phyloP scores from a whole-genome alignment of 805 yeast genomes.

The Candida rishiriensis region DNA sequence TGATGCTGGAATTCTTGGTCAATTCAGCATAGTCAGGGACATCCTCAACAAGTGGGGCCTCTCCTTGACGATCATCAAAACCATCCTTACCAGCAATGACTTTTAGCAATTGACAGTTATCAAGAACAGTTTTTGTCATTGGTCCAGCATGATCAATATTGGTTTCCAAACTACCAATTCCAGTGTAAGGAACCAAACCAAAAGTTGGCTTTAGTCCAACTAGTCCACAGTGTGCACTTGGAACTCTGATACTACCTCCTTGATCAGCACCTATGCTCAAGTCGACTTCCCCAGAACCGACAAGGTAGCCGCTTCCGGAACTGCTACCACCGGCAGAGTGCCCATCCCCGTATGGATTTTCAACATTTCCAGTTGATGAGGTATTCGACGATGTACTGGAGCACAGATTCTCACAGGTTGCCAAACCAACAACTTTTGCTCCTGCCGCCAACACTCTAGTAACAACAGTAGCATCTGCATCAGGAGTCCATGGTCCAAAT shows the following conservation, averaged over 20 bases:
- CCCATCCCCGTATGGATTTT: constrained; percentile 38
- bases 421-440: constrained; percentile 30
- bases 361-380: constrained; percentile 37
- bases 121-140: constrained; percentile 33
- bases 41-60: constrained; percentile 9
- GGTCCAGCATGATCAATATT: constrained; percentile 36
- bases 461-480: constrained; percentile 34
- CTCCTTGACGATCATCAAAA: constrained; percentile 28
- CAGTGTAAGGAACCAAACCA: constrained; percentile 38
- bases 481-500: constrained; percentile 30
- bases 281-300: constrained; percentile 43
- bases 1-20: constrained; percentile 16
- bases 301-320: constrained; percentile 41
- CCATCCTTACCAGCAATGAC: constrained; percentile 35
- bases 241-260: constrained; percentile 48
- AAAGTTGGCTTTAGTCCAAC: constrained; percentile 46
- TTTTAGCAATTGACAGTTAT: constrained; percentile 28
- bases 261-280: constrained; percentile 33
- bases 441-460: constrained; percentile 33
- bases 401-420: constrained; percentile 35
- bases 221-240: constrained; percentile 33
- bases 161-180: constrained; percentile 32
- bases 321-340: constrained; percentile 42
- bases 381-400: constrained; percentile 26
- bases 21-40: constrained; percentile 22